Percentiles rank a stretch among this genome's conserved stretches.
Evolutionary conservation across 2,329 filamentous ascomycete genomes (phyloP).

Genomic region (Penicillium sumatraense): DNA sequence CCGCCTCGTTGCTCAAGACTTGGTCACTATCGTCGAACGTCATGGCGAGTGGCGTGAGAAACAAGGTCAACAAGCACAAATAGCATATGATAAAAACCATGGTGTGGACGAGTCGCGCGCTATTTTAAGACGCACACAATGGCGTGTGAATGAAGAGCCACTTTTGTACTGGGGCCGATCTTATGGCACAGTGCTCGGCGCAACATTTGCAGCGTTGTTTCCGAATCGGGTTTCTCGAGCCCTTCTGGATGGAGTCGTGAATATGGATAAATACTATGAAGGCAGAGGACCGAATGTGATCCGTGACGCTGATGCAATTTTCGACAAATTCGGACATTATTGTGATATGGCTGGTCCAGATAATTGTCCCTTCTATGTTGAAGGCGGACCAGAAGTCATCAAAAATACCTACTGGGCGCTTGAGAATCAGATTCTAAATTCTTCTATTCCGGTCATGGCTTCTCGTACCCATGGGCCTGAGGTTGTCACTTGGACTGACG

Average conservation of each 20-base stretch:
- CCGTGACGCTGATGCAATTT: constrained; percentile 40
- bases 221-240: constrained; percentile 42
- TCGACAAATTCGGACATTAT: constrained; percentile 38
- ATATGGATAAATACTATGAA: constrained; percentile 40
- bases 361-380: constrained; percentile 36
- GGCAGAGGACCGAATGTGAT: constrained; percentile 30
- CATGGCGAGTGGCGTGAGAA: constrained; percentile 46
- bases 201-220: constrained; percentile 52
- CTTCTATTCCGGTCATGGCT: constrained; percentile 35
- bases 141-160: constrained; percentile 33
- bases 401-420: constrained; percentile 29
- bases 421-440: constrained; percentile 30
- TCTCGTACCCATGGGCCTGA: constrained; percentile 37
- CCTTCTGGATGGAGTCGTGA: constrained; percentile 44
- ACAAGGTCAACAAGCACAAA: constrained; percentile 32
- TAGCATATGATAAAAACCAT: constrained; percentile 14
- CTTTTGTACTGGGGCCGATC: constrained; percentile 50
- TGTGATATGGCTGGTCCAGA: constrained; percentile 34
- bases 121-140: constrained; percentile 33
- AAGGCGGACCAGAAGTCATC: constrained; percentile 34
- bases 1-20: constrained; percentile 38
- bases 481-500: constrained; percentile 41
- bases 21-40: constrained; percentile 43
- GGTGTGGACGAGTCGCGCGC: constrained; percentile 24
- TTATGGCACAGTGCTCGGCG: constrained; percentile 53